These are phyloP conservation scores for Vigna nakashimae DNA, from an alignment of 306 rosid genomes.

Conservation along the genomic window DNA sequence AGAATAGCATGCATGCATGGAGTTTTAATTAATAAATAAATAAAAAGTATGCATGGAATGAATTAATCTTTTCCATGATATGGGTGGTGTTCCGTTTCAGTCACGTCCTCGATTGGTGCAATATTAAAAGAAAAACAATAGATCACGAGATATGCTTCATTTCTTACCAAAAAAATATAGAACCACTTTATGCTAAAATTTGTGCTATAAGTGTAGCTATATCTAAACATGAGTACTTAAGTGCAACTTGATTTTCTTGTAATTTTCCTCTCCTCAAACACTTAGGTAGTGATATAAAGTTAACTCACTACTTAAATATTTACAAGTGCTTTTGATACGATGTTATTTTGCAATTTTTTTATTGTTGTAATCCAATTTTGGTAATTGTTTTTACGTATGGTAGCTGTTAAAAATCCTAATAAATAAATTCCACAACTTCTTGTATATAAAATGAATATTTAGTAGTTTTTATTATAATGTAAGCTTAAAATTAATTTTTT, in stretches of 20 bases:
- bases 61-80: not conserved
- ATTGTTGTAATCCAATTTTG: no score
- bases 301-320: not conserved
- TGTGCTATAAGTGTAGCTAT: not conserved
- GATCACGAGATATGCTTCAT: not conserved
- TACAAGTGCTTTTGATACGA: no score
- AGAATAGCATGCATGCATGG: no score
- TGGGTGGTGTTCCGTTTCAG: slow-evolving; percentile 41
- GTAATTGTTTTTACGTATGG: no score
- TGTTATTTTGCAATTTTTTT: no score
- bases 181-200: not conserved
- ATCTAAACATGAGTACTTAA: no score
- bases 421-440: no score
- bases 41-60: not conserved
- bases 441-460: not conserved
- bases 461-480: not conserved
- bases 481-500: not conserved
- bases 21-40: no score
- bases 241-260: not conserved
- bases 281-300: not conserved
- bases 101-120: slow-evolving; percentile 35
- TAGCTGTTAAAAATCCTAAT: no score
- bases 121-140: not conserved
- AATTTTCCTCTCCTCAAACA: not conserved
- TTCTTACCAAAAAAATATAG: not conserved